A percentile compares a stretch with the other conserved stretches of the same genome.
phyloP scores from a whole-genome alignment of 148 eudicot species.

The Camellia sinensis region DNA sequence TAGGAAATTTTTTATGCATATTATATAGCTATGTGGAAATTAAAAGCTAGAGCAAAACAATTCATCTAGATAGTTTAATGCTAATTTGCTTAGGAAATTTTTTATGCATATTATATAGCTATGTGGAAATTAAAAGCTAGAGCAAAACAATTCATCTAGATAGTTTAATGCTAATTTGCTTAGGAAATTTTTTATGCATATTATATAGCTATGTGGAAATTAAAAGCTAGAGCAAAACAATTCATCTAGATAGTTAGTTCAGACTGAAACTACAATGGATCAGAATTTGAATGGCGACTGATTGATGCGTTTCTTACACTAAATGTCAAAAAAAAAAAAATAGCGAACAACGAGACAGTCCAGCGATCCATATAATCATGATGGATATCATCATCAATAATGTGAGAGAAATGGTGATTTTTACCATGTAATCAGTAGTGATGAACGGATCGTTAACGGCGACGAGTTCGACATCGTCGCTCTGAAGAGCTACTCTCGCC shows the following conservation, averaged over 20 bases:
- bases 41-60: background rate
- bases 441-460: constrained; percentile 73
- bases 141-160: background rate
- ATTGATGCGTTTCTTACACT: background rate
- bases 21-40: background rate
- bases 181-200: no score
- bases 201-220: no score
- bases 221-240: no score
- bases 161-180: no score
- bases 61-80: no score
- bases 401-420: background rate
- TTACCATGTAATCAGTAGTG: constrained; percentile 66
- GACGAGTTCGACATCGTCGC: constrained; percentile 67
- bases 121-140: background rate
- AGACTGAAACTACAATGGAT: background rate
- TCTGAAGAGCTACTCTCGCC: constrained; percentile 59
- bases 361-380: background rate
- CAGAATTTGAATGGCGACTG: no score
- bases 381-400: no score
- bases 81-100: no score
- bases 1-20: no score
- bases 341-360: background rate
- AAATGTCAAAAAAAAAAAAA: background rate
- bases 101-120: background rate
- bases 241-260: no score